Base-by-base conservation (phyloP, 768 basidiomycete genomes). In the Amanita exitialis region DNA sequence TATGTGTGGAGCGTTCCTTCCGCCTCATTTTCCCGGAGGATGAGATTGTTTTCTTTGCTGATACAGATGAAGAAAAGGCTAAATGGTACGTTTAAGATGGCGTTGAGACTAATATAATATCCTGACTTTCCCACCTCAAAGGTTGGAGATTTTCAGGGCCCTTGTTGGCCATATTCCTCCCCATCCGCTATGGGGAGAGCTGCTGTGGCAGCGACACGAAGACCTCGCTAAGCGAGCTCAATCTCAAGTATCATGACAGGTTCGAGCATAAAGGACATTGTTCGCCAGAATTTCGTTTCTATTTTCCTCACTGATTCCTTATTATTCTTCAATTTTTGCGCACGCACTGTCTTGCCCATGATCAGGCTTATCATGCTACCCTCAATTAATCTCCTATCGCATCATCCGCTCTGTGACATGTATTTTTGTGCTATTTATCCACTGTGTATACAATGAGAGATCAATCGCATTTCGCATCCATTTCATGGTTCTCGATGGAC, bases 131-230 rank as follows among this genome's bases (percentile, higher is more conserved):
- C 49, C 2, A 56, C 39, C 34, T 23, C 58, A 6, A 61, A 96
- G 93, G 93, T 72, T 96, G 55, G 82, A 89, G 57, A 83, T 94
- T 6, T 73, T 96, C 9, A 77, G 79, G 45, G 87, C 90, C 0
- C 72, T 95, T 34, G 81, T 95, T 53, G 91, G 91, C 6, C 84
- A 82, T 52, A 92, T 96, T 57, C 93, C 93, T 7, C 86, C 89
- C 2, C 90, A 94, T 63, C 90, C 90, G 2, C 69, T 96, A 10
- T 96, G 93, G 93, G 93, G 86, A 2, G 93, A 95, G 69, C 70
- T 95, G 35, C 65, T 91, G 36, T 90, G 89, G 88, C 86, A 91
- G 63, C 77, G 82, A 43, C 87, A 90, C 58, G 75, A 78, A 50
- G 78, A 79, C 47, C 57, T 69, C 20, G 50, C 64, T 23, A 72